phyloP scores from a whole-genome alignment of 495 filamentous ascomycete genomes.

The Aspergillus diversus region DNA sequence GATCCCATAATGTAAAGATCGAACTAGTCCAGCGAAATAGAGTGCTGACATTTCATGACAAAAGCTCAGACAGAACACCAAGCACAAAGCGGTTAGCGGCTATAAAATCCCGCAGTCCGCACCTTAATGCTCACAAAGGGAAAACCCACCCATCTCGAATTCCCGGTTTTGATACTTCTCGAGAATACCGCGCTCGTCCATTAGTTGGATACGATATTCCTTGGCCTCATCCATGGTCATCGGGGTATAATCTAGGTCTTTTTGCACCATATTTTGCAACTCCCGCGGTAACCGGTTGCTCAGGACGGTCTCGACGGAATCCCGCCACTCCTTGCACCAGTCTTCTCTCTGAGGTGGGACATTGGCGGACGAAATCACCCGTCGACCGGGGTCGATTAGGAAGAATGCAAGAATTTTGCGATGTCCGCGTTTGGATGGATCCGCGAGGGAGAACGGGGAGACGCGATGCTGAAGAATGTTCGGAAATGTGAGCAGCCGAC shows the following conservation, averaged over 20 bases:
- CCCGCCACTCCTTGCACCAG: slow-evolving; percentile 29
- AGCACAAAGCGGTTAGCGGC: background rate
- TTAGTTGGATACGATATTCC: slow-evolving; percentile 10
- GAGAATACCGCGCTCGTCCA: background rate
- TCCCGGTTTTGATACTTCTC: background rate
- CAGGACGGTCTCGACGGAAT: slow-evolving; percentile 21
- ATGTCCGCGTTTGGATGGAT: slow-evolving; percentile 52
- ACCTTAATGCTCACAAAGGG: slow-evolving; percentile 3
- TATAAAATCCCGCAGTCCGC: background rate
- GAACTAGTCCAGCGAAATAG: too few species aligned
- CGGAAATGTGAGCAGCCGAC: slow-evolving; percentile 28
- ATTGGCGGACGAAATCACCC: slow-evolving; percentile 53
- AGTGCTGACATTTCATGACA: too few species aligned
- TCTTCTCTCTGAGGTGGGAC: slow-evolving; percentile 53
- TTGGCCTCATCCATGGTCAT: slow-evolving; percentile 13
- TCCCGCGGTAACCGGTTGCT: slow-evolving; percentile 37
- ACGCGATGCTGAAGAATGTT: slow-evolving; percentile 53
- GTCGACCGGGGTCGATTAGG: slow-evolving; percentile 52
- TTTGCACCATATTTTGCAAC: slow-evolving; percentile 37
- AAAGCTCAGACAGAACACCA: background rate
- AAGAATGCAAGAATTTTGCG: slow-evolving; percentile 56
- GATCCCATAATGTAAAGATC: too few species aligned
- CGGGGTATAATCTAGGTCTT: background rate
- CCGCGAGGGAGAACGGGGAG: slow-evolving; percentile 46
- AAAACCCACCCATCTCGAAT: slow-evolving; percentile 8